Base-by-base conservation (phyloP, 345 rosid species). In the Linum tenue region DNA sequence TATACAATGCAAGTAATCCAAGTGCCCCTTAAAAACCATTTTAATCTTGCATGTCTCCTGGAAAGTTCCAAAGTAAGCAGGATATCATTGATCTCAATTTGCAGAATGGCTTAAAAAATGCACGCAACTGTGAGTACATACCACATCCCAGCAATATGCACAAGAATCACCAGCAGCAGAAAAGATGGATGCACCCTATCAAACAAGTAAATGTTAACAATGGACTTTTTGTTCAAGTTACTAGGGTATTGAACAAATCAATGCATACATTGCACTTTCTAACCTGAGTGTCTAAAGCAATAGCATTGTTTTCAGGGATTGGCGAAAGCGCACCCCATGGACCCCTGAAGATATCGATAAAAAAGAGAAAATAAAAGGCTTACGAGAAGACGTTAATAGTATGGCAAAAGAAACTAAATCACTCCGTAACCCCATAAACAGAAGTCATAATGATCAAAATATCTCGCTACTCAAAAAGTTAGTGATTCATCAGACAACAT, bases 91-190 rank as follows among this genome's bases (percentile, higher is more conserved):
- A n/a, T 56, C 36, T 16, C 59, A 14, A 3, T 17, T 57, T 9
- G 8, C 22, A 17, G 0, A 57, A 57, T 31, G 60, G 38, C 8
- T 48, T 3, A 12, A 3, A 48, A 48, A 60, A 69, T 68, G 75
- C 71, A 69, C 65, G 31, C 70, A 69, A 61, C 68, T 75, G 63
- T 42, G 69, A 65, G 76, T 70, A 75, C 91, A 72, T 92, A 92
- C 98, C 97, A 88, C 76, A 77, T 94, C 99, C 97, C 97, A 94
- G 76, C 97, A 88, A 81, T 94, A 90, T 7, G 95, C 97, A 66
- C 82, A 82, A 74, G 95, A 94, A 78, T 90, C 97, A 74, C 99
- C 99, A 31, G 88, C 87, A 48, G 95, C 99, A 0, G 99, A 84
- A 70, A 79, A 90, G 67, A 94, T 76, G 68, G 89, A 80, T 69